Base-by-base conservation (phyloP, 352 stramenopile genomes). In the Globisporangium cylindrosporum region DNA sequence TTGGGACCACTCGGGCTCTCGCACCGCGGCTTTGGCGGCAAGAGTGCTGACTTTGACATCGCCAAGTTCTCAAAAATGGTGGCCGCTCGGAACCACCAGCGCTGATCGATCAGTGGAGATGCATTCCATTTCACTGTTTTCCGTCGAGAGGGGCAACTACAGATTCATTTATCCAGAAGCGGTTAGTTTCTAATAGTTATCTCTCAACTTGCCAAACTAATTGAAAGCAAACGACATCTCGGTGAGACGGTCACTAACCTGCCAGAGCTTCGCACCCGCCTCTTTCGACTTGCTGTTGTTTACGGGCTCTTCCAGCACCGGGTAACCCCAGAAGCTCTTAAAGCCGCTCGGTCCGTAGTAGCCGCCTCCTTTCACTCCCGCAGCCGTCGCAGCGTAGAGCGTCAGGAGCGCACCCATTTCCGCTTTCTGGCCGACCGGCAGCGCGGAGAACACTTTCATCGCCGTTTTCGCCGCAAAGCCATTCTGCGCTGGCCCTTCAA, bases 391-490 rank as follows among this genome's bases (percentile, higher is more conserved):
- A 8, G 78, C 81, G 32, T 79, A 87, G 54, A 90, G 57, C 5
- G 70, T 75, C 18, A 78, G 67, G 25, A 87, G 41, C 25, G 78
- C 73, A 25, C 81, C 81, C 57, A 81, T 81, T 27, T 79, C 76
- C 27, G 73, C 57, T 34, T 74, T 72, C 49, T 89, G 79, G 27
- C 73, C 72, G 34, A 86, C 55, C 41, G 78, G 77, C 4, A 85
- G 49, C 55, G 75, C 67, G 1, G 69, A 70, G 18, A 76, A 56
- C 54, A 83, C 3, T 34, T 71, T 70, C 49, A 73, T 73, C 10
- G 79, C 59, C 15, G 80, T 68, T 9, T 75, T 54, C 59, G 64
- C 6, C 12, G 76, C 68, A 68, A 76, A 78, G 25, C 58, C 74
- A 62, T 32, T 70, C 29, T 68, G 65, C 3, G 72, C 53, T 38